Percentiles rank a stretch among this genome's conserved stretches.
These are phyloP conservation scores for Komagataella ulmi DNA, from an alignment of 805 yeast species.

Conservation along the genomic window DNA sequence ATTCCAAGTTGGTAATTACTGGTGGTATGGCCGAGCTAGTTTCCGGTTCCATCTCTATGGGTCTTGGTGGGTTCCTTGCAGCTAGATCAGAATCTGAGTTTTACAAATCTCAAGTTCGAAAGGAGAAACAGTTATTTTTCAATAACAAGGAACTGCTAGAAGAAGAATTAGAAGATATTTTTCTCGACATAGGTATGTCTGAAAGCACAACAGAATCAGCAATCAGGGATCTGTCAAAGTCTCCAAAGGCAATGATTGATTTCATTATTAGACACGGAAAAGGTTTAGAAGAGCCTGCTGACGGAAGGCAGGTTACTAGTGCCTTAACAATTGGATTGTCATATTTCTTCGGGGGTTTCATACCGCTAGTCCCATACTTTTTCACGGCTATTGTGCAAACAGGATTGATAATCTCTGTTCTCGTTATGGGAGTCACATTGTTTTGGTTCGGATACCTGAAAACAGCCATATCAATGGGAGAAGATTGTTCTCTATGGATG, in stretches of 20 bases:
- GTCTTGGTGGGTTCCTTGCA: slow-evolving; percentile 91
- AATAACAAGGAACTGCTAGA: slow-evolving; percentile 51
- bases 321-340: slow-evolving; percentile 85
- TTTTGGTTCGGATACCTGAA: slow-evolving; percentile 81
- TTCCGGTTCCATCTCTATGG: slow-evolving; percentile 96
- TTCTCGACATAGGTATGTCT: slow-evolving; percentile 60
- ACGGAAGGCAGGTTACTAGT: slow-evolving; percentile 75
- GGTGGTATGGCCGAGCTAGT: slow-evolving; percentile 98
- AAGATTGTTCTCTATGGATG: slow-evolving; percentile 45
- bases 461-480: slow-evolving; percentile 76
- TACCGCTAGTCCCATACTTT: slow-evolving; percentile 86
- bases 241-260: slow-evolving; percentile 70
- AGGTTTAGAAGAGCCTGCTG: slow-evolving; percentile 94
- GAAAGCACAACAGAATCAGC: slow-evolving; percentile 65
- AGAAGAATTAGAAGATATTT: slow-evolving; percentile 70
- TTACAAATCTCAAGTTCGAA: slow-evolving; percentile 56
- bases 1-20: slow-evolving; percentile 80
- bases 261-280: slow-evolving; percentile 80
- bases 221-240: slow-evolving; percentile 63
- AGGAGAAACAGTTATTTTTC: slow-evolving; percentile 57
- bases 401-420: slow-evolving; percentile 62
- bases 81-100: slow-evolving; percentile 81
- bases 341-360: slow-evolving; percentile 84
- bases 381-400: slow-evolving; percentile 62
- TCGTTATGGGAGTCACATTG: slow-evolving; percentile 76